Evolutionary conservation across 1,139 yeast species (phyloP).

Genomic region (Yamadazyma sp.): DNA sequence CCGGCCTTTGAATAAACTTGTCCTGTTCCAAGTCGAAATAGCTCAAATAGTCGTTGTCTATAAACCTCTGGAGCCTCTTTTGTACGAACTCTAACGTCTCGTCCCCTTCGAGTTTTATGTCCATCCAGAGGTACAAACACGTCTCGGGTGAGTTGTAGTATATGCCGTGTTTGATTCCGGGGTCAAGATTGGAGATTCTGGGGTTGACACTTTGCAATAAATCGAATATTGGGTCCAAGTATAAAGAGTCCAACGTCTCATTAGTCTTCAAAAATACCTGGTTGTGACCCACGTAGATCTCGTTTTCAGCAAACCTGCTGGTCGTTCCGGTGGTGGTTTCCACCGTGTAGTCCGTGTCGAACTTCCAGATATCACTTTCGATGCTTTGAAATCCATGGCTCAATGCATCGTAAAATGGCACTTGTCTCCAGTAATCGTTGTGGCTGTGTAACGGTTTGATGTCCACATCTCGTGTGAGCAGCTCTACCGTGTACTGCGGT

Average conservation of each 20-base stretch:
- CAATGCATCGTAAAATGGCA: constrained; percentile 65
- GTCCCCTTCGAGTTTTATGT: constrained; percentile 39
- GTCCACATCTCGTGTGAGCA: constrained; percentile 50
- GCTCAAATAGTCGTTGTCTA: constrained; percentile 34
- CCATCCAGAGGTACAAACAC: constrained; percentile 43
- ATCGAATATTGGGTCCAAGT: constrained; percentile 52
- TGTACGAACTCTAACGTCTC: constrained; percentile 31
- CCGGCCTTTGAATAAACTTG: constrained; percentile 31
- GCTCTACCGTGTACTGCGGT: constrained; percentile 22
- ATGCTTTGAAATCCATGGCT: constrained; percentile 59
- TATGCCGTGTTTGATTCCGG: constrained; percentile 27
- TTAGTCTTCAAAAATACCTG: constrained; percentile 42
- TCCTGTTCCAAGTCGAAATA: constrained; percentile 29
- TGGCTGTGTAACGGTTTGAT: constrained; percentile 65
- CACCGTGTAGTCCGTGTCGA: constrained; percentile 31
- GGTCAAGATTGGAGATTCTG: constrained; percentile 7
- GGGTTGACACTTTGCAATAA: constrained; percentile 50
- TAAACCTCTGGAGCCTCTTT: constrained; percentile 31
- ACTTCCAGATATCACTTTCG: constrained; percentile 73
- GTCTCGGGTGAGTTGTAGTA: constrained; percentile 42
- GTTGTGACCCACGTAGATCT: constrained; percentile 70
- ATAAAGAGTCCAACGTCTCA: constrained; percentile 50
- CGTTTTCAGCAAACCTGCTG: constrained; percentile 27
- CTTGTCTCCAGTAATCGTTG: constrained; percentile 70
- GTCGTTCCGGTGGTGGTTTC: constrained; percentile 20